A percentile compares a stretch with the other conserved stretches of the same genome.
Conservation (phyloP, 1,284 basidiomycete species). For the Cryptococcus sp. region DNA sequence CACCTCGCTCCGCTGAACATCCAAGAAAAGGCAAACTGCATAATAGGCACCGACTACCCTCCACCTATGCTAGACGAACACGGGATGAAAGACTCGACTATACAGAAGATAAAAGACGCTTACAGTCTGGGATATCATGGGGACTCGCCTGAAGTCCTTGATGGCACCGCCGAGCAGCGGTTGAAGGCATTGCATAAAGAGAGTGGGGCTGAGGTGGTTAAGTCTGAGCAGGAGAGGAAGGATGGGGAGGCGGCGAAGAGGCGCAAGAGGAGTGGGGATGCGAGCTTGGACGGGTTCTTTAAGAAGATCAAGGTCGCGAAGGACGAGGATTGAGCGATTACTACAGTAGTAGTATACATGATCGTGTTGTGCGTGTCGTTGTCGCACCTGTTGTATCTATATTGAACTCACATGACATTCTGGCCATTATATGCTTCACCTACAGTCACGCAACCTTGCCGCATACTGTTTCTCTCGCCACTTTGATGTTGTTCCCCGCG, state of each 20-base stretch:
- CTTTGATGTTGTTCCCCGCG: no score
- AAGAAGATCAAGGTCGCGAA: conserved; percentile 23
- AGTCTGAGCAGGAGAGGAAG: conserved; percentile 20
- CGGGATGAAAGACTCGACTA: conserved; percentile 41
- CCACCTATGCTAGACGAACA: conserved; percentile 53
- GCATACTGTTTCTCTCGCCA: no score
- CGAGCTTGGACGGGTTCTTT: conserved; percentile 39
- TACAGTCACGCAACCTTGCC: no score
- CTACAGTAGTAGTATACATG: not conserved
- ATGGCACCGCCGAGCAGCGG: conserved; percentile 36
- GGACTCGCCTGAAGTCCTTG: conserved; percentile 38
- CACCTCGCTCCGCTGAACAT: conserved; percentile 49
- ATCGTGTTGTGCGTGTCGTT: not conserved
- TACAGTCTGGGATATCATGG: conserved; percentile 44
- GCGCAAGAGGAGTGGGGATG: conserved; percentile 30
- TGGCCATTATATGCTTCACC: no score
- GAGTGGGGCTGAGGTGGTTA: conserved; percentile 21
- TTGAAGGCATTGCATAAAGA: conserved; percentile 32
- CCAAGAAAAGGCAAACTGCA: conserved; percentile 51
- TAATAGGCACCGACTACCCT: conserved; percentile 55
- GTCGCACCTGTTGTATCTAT: no score
- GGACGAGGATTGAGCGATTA: not conserved
- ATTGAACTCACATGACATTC: no score
- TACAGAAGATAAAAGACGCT: conserved; percentile 50
- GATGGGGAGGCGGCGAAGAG: conserved; percentile 28